A percentile compares a stretch with the other conserved stretches of the same genome.
phyloP scores from a whole-genome alignment of 257 asterid species.

The Ballota nigra region DNA sequence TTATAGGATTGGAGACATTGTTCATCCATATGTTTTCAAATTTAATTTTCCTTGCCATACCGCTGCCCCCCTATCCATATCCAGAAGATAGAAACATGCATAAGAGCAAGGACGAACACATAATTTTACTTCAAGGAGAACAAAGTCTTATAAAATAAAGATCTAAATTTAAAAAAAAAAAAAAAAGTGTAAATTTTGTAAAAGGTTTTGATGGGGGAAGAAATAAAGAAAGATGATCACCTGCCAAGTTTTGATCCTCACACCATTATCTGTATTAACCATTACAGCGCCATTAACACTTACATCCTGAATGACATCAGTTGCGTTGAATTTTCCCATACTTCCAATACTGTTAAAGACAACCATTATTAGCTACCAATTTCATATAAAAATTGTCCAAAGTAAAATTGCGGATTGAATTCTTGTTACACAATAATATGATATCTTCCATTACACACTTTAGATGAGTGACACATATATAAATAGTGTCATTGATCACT shows the following conservation, averaged over 20 bases:
- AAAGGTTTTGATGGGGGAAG: too few relatives aligned
- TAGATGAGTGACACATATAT: not conserved
- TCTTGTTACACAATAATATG: not conserved
- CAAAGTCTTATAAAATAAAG: too few relatives aligned
- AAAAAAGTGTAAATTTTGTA: too few relatives aligned
- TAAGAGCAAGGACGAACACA: not conserved
- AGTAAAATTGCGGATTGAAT: not conserved
- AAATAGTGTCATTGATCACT: too few relatives aligned
- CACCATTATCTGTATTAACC: conserved; percentile 65
- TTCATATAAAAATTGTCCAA: not conserved
- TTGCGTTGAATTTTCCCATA: conserved; percentile 60
- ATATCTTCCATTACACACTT: not conserved
- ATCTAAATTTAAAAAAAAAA: not conserved
- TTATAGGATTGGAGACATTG: conserved; percentile 77
- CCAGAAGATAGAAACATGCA: not conserved
- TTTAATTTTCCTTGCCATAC: conserved; percentile 50
- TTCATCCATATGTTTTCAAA: conserved; percentile 63
- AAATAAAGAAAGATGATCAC: conserved; percentile 22
- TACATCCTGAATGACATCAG: conserved; percentile 53
- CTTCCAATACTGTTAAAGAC: conserved; percentile 68
- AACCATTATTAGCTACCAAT: conserved; percentile 8
- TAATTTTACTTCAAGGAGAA: not conserved
- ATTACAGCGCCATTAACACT: conserved; percentile 51
- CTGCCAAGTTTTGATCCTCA: conserved; percentile 96
- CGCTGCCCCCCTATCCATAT: conserved; percentile 65